Evolutionary conservation across 345 rosid species (phyloP), one percentile per base, ranked within the genome.

Genomic region (Erucastrum elatum): DNA sequence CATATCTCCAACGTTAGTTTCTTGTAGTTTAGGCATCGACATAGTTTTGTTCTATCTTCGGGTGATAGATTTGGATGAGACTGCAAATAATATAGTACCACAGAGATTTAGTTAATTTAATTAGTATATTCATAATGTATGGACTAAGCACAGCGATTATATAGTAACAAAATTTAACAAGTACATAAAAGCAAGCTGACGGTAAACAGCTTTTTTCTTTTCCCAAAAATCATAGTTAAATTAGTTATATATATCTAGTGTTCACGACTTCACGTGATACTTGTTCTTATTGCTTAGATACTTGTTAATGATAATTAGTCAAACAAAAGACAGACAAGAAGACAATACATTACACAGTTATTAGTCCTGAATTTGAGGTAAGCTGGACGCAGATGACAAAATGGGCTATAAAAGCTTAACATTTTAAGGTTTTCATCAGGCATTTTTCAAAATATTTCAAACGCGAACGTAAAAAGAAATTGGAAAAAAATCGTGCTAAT

Each of bases 1-100:
- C 95, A 87, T 27, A 88, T 85, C 80, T 85, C 95, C 9, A 92
- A 55, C 68, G 87, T 87, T n/a, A 92, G 85, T 77, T 90, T 92
- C 85, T 83, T 76, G 81, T 84, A 90, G 81, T 88, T 87, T 0
- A 92, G 84, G 77, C 97, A 92, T 68, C 85, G 64, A 74, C 94
- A 92, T 37, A 92, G 64, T 73, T 78, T 85, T 70, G 94, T 86
- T 68, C 92, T 74, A 67, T 88, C 91, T 77, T 88, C 89, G 3
- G 86, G 81, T 37, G 91, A 79, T 49, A 92, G 84, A 53, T 75
- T 71, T 0, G 86, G 90, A 78, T 92, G 97, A 70, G 95, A 89
- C 94, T 92, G 89, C 84, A 84, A 80, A n/a, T n/a, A 61, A 56
- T 60, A 53, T 41, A 29, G 1, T 72, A 8, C 4, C 26, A 31